Base-by-base conservation (phyloP, 495 filamentous ascomycete species). In the Xylaria grammica region DNA sequence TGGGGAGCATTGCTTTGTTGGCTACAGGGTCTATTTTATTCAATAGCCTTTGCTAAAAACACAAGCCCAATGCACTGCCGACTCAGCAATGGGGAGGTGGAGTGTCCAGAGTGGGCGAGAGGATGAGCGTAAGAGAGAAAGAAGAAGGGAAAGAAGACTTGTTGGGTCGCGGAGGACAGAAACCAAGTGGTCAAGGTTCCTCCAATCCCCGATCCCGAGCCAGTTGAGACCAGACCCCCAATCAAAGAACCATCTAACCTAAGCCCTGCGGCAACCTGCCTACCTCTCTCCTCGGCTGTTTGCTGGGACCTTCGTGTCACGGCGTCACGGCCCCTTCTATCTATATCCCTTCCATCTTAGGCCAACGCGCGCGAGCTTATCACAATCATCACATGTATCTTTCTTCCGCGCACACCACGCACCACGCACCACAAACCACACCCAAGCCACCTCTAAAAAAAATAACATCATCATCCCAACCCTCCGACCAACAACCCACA, bases 111-210 rank as follows among this genome's bases (percentile, higher is more conserved):
- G 17, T 27, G 27, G 19, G 42, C 15, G n/a, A 24, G 26, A 20
- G 19, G 17, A 34, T 24, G 42, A 27, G n/a, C 7, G 46, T n/a
- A 45, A 10, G 24, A 36, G 4, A 57, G 38, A 24, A n/a, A 51
- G 26, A 17, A 57, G 29, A n/a, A n/a, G n/a, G n/a, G 52, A 48
- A 53, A 53, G 50, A 53, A 27, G 61, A 59, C 59, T 60, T 70
- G 44, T 38, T n/a, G 65, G 61, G 68, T 40, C 60, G 60, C 34
- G 51, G n/a, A 24, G 44, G 17, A 30, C 29, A 56, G 46, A 63
- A 65, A 72, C 45, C 72, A 72, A 70, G 64, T 72, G 72, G 72
- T 67, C 62, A 63, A 67, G 64, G 61, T 66, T 65, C 63, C 50
- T 64, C 67, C 71, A 69, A 74, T 74, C 64, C n/a, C 60, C 70